These are phyloP conservation scores for Pyrus pyrifolia DNA, from an alignment of 306 rosid species.

Conservation along the genomic window DNA sequence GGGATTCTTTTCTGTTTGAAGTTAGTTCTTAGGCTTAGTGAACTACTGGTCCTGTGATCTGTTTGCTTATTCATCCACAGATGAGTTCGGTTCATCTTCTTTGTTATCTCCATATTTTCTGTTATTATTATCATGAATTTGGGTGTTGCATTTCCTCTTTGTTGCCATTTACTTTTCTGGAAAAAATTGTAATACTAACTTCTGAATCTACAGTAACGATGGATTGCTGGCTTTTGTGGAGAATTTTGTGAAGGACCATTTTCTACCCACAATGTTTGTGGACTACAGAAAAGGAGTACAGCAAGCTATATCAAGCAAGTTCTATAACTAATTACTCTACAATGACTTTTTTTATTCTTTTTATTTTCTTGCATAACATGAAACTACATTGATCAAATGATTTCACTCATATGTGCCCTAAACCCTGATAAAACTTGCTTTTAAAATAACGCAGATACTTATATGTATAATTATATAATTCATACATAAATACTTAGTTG, in stretches of 20 bases:
- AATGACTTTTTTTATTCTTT: neutral
- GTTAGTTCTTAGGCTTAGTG: neutral
- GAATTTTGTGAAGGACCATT: conserved; percentile 97
- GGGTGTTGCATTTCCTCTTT: neutral
- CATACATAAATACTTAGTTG: neutral
- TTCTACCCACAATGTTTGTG: conserved; percentile 94
- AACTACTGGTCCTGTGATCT: neutral
- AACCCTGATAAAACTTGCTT: neutral
- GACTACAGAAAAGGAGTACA: conserved; percentile 98
- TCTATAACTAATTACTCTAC: conserved; percentile 24
- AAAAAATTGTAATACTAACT: conserved; percentile 18
- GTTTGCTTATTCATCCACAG: neutral
- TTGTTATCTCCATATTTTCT: neutral
- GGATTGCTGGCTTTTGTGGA: conserved; percentile 93
- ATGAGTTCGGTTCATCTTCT: neutral
- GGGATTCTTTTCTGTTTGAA: neutral
- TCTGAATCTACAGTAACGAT: conserved; percentile 75
- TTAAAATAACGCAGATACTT: neutral
- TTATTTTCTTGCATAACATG: neutral
- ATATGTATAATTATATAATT: neutral
- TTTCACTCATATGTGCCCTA: neutral
- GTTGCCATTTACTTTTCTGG: neutral
- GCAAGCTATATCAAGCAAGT: conserved; percentile 99
- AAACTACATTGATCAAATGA: neutral
- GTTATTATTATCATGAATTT: neutral